Base-by-base conservation (phyloP, 768 basidiomycete species). In the Tulasnella sp. region DNA sequence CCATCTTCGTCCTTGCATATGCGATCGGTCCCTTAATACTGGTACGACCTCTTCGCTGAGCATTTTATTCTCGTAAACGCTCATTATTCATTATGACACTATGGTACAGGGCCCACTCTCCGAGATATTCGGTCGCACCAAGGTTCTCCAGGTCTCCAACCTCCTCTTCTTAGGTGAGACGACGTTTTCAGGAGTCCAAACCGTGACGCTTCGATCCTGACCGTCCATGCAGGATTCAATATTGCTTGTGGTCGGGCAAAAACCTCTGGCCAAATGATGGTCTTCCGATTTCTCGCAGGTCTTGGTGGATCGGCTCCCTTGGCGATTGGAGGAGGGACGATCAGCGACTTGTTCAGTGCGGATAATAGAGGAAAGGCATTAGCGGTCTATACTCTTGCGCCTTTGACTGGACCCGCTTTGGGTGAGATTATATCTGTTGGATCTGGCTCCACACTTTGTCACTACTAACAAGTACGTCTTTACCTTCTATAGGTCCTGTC, bases 231-330 rank as follows among this genome's bases (percentile, higher is more conserved):
- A 59, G 58, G 49, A 43, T 62, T 65, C 63, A 70, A 86, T 67
- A 5, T 87, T 78, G 84, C 85, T 79, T 69, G 66, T 81, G 17
- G 82, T 0, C 87, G 86, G 60, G 80, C 85, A 0, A 76, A 76
- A 56, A 43, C 73, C 52, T 74, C 75, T 58, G 71, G 70, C 0
- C 78, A 86, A 64, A 70, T 87, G 11, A 78, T 86, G 51, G 81
- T 73, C 0, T 88, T 88, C 65, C 78, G 86, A 19, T 80, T 88
- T 63, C 69, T 88, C 1, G 71, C 85, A 1, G 86, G 86, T 1
- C 60, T 88, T 1, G 87, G 86, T 26, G 87, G 86, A 0, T 82
- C 83, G 55, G 86, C 85, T 0, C 83, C 86, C 4, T 71, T 86
- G 1, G 70, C 80, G 3, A 79, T 86, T 17, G 86, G 85, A 51